These are phyloP conservation scores for Chernovozyma aurita DNA, from an alignment of 1,139 yeast species.

Conservation along the genomic window DNA sequence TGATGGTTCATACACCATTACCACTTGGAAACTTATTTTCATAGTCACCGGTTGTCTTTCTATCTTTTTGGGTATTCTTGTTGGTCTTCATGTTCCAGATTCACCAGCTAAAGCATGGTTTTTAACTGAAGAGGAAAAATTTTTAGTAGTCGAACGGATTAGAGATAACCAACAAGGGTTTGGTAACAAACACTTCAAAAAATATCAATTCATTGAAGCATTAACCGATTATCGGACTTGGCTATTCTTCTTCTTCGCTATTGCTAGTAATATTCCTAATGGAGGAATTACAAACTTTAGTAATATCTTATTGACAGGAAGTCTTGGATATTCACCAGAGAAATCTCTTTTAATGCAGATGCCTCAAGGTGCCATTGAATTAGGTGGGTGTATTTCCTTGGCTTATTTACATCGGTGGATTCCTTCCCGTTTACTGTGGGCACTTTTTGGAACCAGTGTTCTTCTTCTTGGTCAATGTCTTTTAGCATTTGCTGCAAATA, in stretches of 20 bases:
- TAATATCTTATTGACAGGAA: constrained; percentile 39
- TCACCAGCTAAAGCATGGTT: constrained; percentile 51
- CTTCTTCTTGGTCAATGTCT: constrained; percentile 39
- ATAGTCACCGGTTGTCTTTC: constrained; percentile 46
- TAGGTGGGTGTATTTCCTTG: constrained; percentile 36
- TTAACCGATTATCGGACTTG: constrained; percentile 41
- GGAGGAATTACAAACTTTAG: constrained; percentile 40
- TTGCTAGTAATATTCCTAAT: constrained; percentile 27
- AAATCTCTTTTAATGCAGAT: constrained; percentile 29
- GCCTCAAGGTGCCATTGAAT: constrained; percentile 36
- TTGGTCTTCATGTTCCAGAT: constrained; percentile 47
- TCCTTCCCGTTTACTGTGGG: constrained; percentile 37
- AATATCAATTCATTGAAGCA: constrained; percentile 52
- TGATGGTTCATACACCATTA: constrained; percentile 27
- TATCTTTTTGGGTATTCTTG: constrained; percentile 37
- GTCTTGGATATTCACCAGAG: constrained; percentile 31
- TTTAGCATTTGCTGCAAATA: constrained; percentile 41
- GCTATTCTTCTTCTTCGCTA: constrained; percentile 29
- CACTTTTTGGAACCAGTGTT: constrained; percentile 37
- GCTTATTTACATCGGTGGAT: constrained; percentile 23
- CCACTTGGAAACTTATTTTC: constrained; percentile 45
- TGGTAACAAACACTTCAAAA: constrained; percentile 51
- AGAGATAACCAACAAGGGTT: constrained; percentile 49
- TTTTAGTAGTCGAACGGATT: constrained; percentile 29
- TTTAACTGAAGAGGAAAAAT: constrained; percentile 39